Evolutionary conservation across 495 filamentous ascomycete genomes (phyloP).

Genomic region (Clohesyomyces aquaticus): DNA sequence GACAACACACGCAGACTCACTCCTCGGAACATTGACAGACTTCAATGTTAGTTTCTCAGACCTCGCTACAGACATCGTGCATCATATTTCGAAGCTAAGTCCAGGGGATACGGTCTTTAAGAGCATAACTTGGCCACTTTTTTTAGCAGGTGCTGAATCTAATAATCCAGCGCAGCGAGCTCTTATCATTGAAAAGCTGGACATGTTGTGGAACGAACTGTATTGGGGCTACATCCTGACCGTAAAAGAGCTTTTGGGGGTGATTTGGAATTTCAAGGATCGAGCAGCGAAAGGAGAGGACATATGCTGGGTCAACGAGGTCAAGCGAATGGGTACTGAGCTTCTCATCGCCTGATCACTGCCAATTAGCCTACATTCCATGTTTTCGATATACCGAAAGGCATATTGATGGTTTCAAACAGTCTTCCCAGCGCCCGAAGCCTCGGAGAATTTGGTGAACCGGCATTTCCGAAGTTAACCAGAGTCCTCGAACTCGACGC

Average conservation of each 20-base stretch:
- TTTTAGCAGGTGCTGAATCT: constrained; percentile 36
- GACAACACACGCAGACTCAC: constrained; percentile 7
- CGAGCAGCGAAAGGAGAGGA: constrained; percentile 13
- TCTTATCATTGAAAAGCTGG: constrained; percentile 29
- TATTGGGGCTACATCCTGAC: constrained; percentile 38
- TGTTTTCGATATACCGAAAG: background rate
- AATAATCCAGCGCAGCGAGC: constrained; percentile 19
- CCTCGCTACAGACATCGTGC: constrained; percentile 29
- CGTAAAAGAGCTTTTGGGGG: constrained; percentile 23
- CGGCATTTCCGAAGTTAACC: no score
- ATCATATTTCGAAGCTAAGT: constrained; percentile 27
- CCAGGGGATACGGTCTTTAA: constrained; percentile 32
- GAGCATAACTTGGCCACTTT: constrained; percentile 34
- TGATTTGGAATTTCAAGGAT: constrained; percentile 30
- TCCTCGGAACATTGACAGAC: constrained; percentile 17
- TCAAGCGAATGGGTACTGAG: constrained; percentile 30
- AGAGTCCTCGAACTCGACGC: no score
- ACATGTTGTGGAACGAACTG: constrained; percentile 25
- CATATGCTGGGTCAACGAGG: constrained; percentile 31
- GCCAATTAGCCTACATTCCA: constrained; percentile 1
- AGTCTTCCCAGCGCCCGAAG: no score
- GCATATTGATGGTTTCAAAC: background rate
- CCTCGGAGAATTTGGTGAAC: no score
- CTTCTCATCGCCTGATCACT: constrained; percentile 30
- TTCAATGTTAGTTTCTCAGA: constrained; percentile 18